Base-by-base conservation (phyloP, 352 stramenopile genomes). In the Phytophthora pseudosyringae region DNA sequence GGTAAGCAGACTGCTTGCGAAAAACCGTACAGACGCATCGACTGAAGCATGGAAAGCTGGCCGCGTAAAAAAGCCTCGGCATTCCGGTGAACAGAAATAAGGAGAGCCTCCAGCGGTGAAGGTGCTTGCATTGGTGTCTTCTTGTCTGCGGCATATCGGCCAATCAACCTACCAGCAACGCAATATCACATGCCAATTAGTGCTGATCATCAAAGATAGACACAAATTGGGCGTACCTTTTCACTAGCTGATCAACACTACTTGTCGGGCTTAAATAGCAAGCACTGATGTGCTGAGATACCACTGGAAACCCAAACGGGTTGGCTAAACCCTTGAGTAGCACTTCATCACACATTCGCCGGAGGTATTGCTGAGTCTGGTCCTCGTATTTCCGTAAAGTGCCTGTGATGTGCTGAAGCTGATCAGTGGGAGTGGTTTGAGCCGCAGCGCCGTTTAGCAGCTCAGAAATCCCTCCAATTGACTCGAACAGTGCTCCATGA, bases 401-500 rank as follows among this genome's bases (percentile, higher is more conserved):
- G 3, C 59, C 40, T 16, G 67, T 59, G 29, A 92, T 80, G 4
- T 65, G 32, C 32, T 71, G 56, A 29, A 83, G 41, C 3, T 76
- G 55, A 15, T 77, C 38, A 16, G 40, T 68, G 13, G 46, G 43
- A 9, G 64, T 69, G 4, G 41, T 16, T 39, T 86, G 77, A 5
- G 68, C 66, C 28, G 69, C 58, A 13, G 90, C 38, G 13, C 76
- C 50, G 49, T 93, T 93, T 26, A 87, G 38, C 2, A 95, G 48
- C 51, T 96, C 85, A 2, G 86, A 83, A 38, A 93, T 69, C 1
- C 80, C 81, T 40, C 88, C 88, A 52, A 94, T 81, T 10, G 73
- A 92, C 56, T 95, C 88, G 29, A 96, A 95, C 0, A 96, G 55
- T 21, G 82, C 83, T 29, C 83, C 88, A 45, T 96, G 88, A 21